phyloP scores from a whole-genome alignment of 805 yeast species.

The Cyberlindnera mississippiensis region DNA sequence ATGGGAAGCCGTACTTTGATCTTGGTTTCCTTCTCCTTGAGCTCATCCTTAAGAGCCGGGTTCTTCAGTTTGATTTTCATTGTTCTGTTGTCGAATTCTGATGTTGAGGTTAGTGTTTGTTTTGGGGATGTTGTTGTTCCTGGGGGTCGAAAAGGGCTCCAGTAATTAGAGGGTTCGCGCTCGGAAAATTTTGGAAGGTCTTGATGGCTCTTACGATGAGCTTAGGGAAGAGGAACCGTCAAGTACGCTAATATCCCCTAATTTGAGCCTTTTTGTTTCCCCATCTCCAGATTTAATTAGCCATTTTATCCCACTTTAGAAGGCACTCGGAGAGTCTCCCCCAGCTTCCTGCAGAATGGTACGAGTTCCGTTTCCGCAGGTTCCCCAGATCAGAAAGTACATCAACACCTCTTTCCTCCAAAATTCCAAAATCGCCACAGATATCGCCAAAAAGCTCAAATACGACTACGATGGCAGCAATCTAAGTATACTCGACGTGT shows the following conservation, averaged over 20 bases:
- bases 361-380: conserved; percentile 4
- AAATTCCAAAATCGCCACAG: conserved; percentile 8
- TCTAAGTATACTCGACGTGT: conserved; percentile 54
- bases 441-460: conserved; percentile 45
- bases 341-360: conserved; percentile 1
- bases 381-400: conserved; percentile 11
- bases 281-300: no score
- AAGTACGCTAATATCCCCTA: no score
- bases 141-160: not conserved
- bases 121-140: not conserved
- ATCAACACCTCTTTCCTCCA: conserved; percentile 9
- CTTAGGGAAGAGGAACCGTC: no score
- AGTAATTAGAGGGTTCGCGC: conserved; percentile 3
- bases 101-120: not conserved
- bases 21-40: conserved; percentile 7
- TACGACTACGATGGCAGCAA: conserved; percentile 32
- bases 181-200: conserved; percentile 6
- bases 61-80: conserved; percentile 15
- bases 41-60: conserved; percentile 1
- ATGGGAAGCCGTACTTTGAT: conserved; percentile 16
- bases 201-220: not conserved
- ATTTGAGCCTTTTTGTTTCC: no score
- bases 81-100: not conserved
- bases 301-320: no score
- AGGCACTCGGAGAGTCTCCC: no score